Conservation (phyloP, 352 stramenopile genomes). For the Globisporangium emineosum region DNA sequence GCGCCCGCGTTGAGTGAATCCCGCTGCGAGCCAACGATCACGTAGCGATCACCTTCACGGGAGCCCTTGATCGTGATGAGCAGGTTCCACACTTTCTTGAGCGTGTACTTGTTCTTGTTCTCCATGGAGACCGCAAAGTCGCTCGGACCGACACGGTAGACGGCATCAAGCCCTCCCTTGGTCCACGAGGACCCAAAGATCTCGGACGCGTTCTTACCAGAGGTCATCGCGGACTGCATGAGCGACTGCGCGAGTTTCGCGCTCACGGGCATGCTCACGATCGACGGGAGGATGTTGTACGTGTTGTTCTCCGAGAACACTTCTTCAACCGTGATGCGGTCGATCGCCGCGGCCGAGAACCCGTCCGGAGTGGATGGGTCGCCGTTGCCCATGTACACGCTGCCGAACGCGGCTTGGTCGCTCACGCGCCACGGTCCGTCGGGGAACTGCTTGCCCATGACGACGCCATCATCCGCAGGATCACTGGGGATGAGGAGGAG, state of each 20-base stretch:
- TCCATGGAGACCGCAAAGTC: slow-evolving; percentile 38
- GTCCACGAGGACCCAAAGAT: slow-evolving; percentile 43
- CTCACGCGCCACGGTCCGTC: slow-evolving; percentile 67
- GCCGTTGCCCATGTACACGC: slow-evolving; percentile 83
- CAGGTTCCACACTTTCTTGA: slow-evolving; percentile 81
- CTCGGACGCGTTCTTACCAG: slow-evolving; percentile 27
- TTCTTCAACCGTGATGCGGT: slow-evolving; percentile 72
- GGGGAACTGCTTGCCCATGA: slow-evolving; percentile 48
- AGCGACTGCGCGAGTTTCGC: slow-evolving; percentile 51
- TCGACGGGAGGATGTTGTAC: slow-evolving; percentile 70
- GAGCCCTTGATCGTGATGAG: slow-evolving; percentile 68
- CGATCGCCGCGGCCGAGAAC: slow-evolving; percentile 47
- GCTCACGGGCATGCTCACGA: slow-evolving; percentile 75
- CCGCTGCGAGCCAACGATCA: slow-evolving; percentile 66
- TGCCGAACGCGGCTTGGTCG: slow-evolving; percentile 57
- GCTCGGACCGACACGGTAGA: slow-evolving; percentile 32
- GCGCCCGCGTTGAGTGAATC: slow-evolving; percentile 70
- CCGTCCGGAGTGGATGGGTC: slow-evolving; percentile 76
- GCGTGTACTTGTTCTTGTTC: slow-evolving; percentile 64
- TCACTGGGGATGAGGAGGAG: slow-evolving; percentile 31
- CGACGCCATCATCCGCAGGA: slow-evolving; percentile 54
- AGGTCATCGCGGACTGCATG: slow-evolving; percentile 24
- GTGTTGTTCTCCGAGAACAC: slow-evolving; percentile 82
- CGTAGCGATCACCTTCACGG: slow-evolving; percentile 71
- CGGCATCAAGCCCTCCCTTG: slow-evolving; percentile 24